Base-by-base conservation (phyloP, 805 yeast genomes). In the Schwanniomyces sp. region DNA sequence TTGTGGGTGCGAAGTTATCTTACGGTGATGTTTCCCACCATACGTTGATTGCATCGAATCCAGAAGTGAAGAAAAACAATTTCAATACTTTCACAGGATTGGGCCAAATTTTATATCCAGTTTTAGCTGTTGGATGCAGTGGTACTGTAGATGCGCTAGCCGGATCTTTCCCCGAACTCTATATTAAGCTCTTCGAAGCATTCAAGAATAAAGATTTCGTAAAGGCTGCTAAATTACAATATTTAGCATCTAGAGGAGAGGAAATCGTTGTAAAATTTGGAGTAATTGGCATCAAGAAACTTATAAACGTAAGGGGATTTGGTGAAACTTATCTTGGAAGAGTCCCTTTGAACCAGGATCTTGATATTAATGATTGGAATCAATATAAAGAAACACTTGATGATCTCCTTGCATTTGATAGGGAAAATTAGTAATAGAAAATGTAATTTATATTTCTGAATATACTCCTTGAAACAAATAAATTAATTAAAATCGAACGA, bases 101-200 rank as follows among this genome's bases (percentile, higher is more conserved):
- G 16, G 82, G 82, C 26, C 82, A 79, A 56, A 61, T 77, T 36
- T 61, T 80, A 30, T 58, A 78, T 29, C 82, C 84, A 21, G 74
- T 73, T 14, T 61, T 76, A 41, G 48, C 71, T 1, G 70, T 76
- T 18, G 81, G 81, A n/a, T 70, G 70, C 44, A 63, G 66, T 43
- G 84, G 82, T 29, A 69, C 81, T 12, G 73, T 80, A 48, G 83
- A 79, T 56, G 84, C 81, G 6, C 62, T 79, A 28, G 66, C 78
- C 36, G 81, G 80, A 30, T 79, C 79, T 4, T 78, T 69, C 64
- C 84, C 84, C 49, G 75, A 76, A 61, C 62, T 74, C 5, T 72
- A 72, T 38, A 77, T 75, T 43, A 66, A 65, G 43, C 57, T 80
- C 34, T 75, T 62, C 53, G 61, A 69, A 38, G 63, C 75, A 14